Percentiles rank a stretch among this genome's conserved stretches.
Evolutionary conservation across 768 basidiomycete species (phyloP).

Genomic region (Termitomyces sp.): DNA sequence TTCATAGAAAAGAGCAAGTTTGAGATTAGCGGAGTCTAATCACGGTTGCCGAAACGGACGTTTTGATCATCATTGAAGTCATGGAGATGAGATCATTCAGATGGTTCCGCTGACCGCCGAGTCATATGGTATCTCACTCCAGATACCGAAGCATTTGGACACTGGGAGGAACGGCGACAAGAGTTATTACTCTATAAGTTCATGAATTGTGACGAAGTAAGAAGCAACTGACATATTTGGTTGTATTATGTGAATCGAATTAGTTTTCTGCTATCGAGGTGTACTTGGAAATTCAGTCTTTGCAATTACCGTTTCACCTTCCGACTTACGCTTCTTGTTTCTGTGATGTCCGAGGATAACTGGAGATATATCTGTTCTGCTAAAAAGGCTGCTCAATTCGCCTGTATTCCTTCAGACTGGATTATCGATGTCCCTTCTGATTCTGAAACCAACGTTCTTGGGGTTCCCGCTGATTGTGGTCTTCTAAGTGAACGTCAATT

Average conservation of each 20-base stretch:
- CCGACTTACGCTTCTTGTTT: background rate
- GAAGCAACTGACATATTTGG: background rate
- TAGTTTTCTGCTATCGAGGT: background rate
- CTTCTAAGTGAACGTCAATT: slow-evolving; percentile 48
- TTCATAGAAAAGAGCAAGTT: background rate
- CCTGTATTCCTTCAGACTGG: slow-evolving; percentile 53
- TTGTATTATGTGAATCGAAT: background rate
- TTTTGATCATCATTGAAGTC: background rate
- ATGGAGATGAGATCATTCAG: background rate
- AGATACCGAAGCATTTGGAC: background rate
- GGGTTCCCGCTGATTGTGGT: slow-evolving; percentile 43
- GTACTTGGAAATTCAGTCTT: background rate
- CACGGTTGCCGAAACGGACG: background rate
- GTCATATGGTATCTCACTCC: background rate
- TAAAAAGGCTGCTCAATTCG: slow-evolving; percentile 42
- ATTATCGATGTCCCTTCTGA: slow-evolving; percentile 32
- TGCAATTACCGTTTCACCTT: background rate
- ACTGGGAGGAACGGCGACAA: background rate
- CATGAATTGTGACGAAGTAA: background rate
- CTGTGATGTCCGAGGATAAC: background rate
- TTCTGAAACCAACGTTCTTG: slow-evolving; percentile 40
- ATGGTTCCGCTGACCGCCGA: background rate
- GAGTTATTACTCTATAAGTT: background rate
- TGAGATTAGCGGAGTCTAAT: background rate
- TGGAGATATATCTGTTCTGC: slow-evolving; percentile 22